A percentile compares a stretch with the other conserved stretches of the same genome.
phyloP scores from a whole-genome alignment of 2,329 filamentous ascomycete species.

The Parafenestella ontariensis region DNA sequence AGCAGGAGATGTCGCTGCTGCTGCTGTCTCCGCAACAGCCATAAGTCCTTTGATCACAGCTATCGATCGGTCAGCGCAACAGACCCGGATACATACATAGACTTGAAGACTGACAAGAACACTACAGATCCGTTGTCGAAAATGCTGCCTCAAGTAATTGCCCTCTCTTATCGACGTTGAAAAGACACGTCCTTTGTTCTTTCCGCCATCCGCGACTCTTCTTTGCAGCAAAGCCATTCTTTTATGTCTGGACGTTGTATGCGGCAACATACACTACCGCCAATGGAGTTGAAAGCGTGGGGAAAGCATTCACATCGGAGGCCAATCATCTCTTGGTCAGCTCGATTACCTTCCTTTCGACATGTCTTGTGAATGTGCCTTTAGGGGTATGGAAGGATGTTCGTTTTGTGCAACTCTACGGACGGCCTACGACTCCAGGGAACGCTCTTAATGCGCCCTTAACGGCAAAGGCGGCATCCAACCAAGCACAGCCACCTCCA shows the following conservation, averaged over 20 bases:
- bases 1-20: conserved; percentile 33
- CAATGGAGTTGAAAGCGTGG: conserved; percentile 31
- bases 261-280: conserved; percentile 37
- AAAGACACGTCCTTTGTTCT: conserved; percentile 26
- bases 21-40: conserved; percentile 32
- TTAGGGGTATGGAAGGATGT: conserved; percentile 40
- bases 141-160: conserved; percentile 28
- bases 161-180: conserved; percentile 21
- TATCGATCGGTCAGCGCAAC: conserved; percentile 33
- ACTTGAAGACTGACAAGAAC: not conserved
- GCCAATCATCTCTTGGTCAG: conserved; percentile 22
- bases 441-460: not conserved
- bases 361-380: conserved; percentile 36
- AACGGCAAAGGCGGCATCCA: not conserved
- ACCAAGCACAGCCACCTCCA: not conserved
- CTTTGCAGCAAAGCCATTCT: conserved; percentile 36
- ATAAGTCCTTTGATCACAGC: conserved; percentile 34
- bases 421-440: conserved; percentile 8
- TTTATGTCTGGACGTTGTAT: conserved; percentile 39
- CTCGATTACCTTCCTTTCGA: conserved; percentile 35
- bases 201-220: conserved; percentile 31
- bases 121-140: conserved; percentile 32
- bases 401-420: conserved; percentile 37
- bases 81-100: not conserved
- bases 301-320: conserved; percentile 12